Conservation (phyloP, 129 eudicot species). For the Lactuca saligna region DNA sequence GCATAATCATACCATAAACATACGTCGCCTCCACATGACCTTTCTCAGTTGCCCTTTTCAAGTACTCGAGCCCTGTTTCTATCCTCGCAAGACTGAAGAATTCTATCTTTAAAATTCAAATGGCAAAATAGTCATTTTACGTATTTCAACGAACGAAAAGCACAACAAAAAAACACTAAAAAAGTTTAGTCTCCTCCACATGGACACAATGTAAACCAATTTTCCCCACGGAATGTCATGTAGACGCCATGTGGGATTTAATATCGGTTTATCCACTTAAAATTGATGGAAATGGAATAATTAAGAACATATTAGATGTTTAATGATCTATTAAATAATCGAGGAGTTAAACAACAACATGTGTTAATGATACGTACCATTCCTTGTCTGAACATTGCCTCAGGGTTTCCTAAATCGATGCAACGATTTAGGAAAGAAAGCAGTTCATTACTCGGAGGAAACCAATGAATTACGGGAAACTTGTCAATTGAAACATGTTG, state of each 20-base stretch:
- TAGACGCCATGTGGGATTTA: too few species aligned
- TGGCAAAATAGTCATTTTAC: too few species aligned
- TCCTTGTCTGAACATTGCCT: slow-evolving; percentile 51
- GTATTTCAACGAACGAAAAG: too few species aligned
- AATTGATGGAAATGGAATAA: too few species aligned
- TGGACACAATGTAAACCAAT: too few species aligned
- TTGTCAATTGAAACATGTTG: slow-evolving; percentile 41
- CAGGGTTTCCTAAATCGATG: slow-evolving; percentile 44
- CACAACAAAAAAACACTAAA: too few species aligned
- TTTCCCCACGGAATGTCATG: too few species aligned
- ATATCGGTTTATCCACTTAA: too few species aligned
- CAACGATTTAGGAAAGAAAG: slow-evolving; percentile 41
- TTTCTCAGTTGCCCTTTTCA: slow-evolving; percentile 42
- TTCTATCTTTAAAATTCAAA: slow-evolving; percentile 31
- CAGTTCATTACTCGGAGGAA: slow-evolving; percentile 29
- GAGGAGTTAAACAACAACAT: too few species aligned
- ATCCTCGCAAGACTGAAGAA: slow-evolving; percentile 34
- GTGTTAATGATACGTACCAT: slow-evolving; percentile 28
- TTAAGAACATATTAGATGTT: too few species aligned
- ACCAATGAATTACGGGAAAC: slow-evolving; percentile 48
- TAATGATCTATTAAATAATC: too few species aligned
- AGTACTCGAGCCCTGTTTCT: slow-evolving; percentile 42
- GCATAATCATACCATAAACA: slow-evolving; percentile 45
- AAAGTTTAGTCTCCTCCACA: too few species aligned
- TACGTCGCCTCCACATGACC: slow-evolving; percentile 49